These are phyloP conservation scores for Tricholoma furcatifolium DNA, from an alignment of 768 basidiomycete species.

Conservation along the genomic window DNA sequence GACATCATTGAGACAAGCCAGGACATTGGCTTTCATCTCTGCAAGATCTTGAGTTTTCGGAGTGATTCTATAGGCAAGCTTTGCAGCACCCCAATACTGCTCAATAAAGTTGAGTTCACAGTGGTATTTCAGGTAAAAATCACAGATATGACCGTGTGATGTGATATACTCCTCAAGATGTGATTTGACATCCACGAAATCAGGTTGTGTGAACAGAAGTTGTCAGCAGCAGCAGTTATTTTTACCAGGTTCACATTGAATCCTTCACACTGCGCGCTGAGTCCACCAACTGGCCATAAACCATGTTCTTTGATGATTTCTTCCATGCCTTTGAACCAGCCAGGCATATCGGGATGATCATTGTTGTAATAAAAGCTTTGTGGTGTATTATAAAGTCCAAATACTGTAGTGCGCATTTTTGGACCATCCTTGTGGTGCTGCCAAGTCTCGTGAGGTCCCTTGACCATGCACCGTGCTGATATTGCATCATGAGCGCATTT, in stretches of 20 bases:
- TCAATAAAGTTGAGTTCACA: no score
- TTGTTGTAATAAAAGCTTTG: no score
- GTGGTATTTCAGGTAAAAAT: no score
- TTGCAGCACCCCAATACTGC: no score
- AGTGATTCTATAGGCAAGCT: neutral
- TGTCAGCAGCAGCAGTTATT: neutral
- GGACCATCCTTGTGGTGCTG: neutral
- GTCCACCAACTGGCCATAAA: neutral
- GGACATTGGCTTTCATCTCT: neutral
- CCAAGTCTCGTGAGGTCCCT: neutral
- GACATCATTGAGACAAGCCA: neutral
- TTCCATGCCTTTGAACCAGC: slow-evolving; percentile 14
- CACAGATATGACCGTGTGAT: no score
- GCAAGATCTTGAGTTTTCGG: neutral
- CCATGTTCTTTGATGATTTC: slow-evolving; percentile 8
- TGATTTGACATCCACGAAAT: neutral
- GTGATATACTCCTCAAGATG: neutral
- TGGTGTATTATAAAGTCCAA: no score
- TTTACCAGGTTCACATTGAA: no score
- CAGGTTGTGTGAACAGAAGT: no score
- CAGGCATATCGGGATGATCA: neutral
- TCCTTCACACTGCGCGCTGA: neutral
- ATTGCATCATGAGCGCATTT: slow-evolving; percentile 14
- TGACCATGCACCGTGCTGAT: slow-evolving; percentile 5
- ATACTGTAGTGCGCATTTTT: neutral